Conservation (phyloP, 2,329 filamentous ascomycete genomes). For the Rutstroemia sp. region DNA sequence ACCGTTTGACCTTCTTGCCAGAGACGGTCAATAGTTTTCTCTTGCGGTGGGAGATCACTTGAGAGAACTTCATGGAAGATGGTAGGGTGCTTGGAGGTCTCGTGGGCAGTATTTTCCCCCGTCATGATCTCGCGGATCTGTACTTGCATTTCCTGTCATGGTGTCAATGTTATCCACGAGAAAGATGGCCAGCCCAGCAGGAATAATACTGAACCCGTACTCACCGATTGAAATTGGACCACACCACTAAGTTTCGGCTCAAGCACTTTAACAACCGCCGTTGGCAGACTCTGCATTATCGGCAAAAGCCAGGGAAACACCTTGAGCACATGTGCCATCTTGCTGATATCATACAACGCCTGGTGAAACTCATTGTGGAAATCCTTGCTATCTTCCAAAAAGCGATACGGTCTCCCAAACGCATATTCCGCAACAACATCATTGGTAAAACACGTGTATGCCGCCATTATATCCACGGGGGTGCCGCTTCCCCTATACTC, state of each 20-base stretch:
- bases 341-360: not conserved
- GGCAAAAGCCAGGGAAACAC: conserved; percentile 1
- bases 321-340: conserved; percentile 3
- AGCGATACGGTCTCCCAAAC: conserved; percentile 17
- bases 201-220: conserved; percentile 27
- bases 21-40: conserved; percentile 30
- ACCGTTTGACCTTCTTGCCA: conserved; percentile 29
- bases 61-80: conserved; percentile 24
- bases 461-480: not conserved
- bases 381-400: conserved; percentile 7
- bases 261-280: not conserved
- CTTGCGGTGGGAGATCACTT: conserved; percentile 28
- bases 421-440: conserved; percentile 26
- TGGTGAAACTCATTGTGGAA: conserved; percentile 4
- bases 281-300: not conserved
- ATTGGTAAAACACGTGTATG: conserved; percentile 9
- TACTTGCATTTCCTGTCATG: conserved; percentile 29
- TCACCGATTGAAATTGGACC: conserved; percentile 7
- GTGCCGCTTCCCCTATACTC: conserved; percentile 7
- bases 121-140: conserved; percentile 16
- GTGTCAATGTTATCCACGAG: not conserved
- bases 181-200: not conserved
- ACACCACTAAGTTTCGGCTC: not conserved
- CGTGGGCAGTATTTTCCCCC: not conserved
- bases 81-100: conserved; percentile 17